Evolutionary conservation across 306 rosid genomes (phyloP).

Genomic region (Comarum palustre): DNA sequence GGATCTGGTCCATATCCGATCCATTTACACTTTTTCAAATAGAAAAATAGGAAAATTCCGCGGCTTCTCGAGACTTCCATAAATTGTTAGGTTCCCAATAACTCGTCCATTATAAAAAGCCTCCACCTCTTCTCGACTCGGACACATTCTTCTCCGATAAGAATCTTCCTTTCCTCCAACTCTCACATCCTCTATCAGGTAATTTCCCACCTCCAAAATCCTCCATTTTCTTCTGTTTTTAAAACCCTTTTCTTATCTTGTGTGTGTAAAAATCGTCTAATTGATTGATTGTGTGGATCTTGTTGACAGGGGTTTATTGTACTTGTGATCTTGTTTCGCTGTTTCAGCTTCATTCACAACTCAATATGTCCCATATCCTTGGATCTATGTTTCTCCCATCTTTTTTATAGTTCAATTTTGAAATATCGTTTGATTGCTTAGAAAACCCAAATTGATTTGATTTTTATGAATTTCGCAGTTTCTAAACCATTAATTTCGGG

Average conservation of each 20-base stretch:
- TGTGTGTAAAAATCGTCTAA: not conserved
- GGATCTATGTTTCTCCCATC: conserved; percentile 6
- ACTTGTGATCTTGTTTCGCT: conserved; percentile 35
- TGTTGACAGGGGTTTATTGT: conserved; percentile 24
- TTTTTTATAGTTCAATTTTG: not conserved
- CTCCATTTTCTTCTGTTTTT: not conserved
- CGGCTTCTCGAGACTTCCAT: conserved; percentile 36
- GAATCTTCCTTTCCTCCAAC: not conserved
- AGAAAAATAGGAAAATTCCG: not conserved
- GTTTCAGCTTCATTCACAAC: conserved; percentile 24
- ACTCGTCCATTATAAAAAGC: not conserved
- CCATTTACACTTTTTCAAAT: no score
- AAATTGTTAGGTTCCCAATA: not conserved
- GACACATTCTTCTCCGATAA: not conserved
- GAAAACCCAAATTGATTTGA: not conserved
- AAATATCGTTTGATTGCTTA: conserved; percentile 10
- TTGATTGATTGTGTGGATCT: conserved; percentile 17
- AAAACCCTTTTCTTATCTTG: not conserved
- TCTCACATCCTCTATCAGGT: conserved; percentile 10
- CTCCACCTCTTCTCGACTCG: not conserved
- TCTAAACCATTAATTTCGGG: not conserved
- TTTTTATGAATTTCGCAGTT: not conserved
- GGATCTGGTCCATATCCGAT: no score
- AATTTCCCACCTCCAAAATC: not conserved
- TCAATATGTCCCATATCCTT: conserved; percentile 72